Percentiles rank a stretch among this genome's conserved stretches.
Evolutionary conservation across 1,284 basidiomycete species (phyloP).

Genomic region (Exobasidium rhododendri): DNA sequence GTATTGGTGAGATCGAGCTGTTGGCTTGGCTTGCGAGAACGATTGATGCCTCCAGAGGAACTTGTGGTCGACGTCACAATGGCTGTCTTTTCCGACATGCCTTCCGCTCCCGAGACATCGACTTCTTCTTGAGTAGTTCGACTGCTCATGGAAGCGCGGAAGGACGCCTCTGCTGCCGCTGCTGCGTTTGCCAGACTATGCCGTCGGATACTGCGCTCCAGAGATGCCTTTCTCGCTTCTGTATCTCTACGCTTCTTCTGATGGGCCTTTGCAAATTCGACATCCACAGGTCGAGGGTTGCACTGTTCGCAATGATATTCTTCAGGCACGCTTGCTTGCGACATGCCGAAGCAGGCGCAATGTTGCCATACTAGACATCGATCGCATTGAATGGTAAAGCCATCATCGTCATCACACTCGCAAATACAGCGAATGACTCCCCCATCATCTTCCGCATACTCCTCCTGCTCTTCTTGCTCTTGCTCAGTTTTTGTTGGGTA

Average conservation of each 20-base stretch:
- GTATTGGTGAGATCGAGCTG: slow-evolving; percentile 7
- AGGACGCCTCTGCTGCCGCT: neutral
- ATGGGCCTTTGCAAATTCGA: slow-evolving; percentile 41
- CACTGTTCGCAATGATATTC: slow-evolving; percentile 58
- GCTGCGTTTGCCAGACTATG: neutral
- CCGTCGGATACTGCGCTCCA: slow-evolving; percentile 5
- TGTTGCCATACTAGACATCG: slow-evolving; percentile 85
- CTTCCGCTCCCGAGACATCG: neutral
- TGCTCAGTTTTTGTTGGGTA: neutral
- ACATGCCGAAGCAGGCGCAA: slow-evolving; percentile 71
- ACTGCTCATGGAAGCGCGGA: neutral
- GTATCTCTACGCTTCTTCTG: slow-evolving; percentile 47
- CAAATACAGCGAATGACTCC: slow-evolving; percentile 65
- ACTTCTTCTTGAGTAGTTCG: neutral
- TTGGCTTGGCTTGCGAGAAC: slow-evolving; percentile 7
- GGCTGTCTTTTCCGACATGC: too few species aligned
- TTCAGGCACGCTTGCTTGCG: slow-evolving; percentile 66
- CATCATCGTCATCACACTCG: slow-evolving; percentile 71
- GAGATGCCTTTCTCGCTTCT: slow-evolving; percentile 41
- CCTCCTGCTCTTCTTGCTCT: slow-evolving; percentile 10
- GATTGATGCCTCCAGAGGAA: neutral
- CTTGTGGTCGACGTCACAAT: too few species aligned
- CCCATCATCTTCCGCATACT: slow-evolving; percentile 21
- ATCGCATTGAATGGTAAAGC: slow-evolving; percentile 89
- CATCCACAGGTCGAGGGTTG: slow-evolving; percentile 49